Base-by-base conservation (phyloP, 345 rosid genomes). In the Schrenkiella parvula region DNA sequence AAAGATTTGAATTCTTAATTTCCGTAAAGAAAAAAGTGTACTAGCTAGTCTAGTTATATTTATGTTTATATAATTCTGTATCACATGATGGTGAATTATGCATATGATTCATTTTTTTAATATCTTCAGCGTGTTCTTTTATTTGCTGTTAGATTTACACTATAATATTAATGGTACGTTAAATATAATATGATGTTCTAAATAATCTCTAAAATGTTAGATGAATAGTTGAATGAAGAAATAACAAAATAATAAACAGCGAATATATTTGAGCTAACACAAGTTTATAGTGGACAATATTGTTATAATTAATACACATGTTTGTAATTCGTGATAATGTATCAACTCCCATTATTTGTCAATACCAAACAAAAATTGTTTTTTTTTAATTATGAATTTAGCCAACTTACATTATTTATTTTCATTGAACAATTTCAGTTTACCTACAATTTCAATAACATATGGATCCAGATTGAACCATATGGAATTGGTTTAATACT, bases 41-140 rank as follows among this genome's bases (percentile, higher is more conserved):
- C 1, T 61, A 42, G 29, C 1, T 61, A 42, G 29, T 42, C 23
- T 67, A 60, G 73, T 48, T 41, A 13, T 52, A 68, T 68, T 61
- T 26, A 13, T 75, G 74, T 61, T 75, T 61, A 75, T 75, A 75
- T 75, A 44, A 68, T 67, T 52, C 19, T 23, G 17, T 39, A 7
- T 23, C 53, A 38, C 18, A 37, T 74, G 32, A n/a, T 67, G 41
- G 5, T 15, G 54, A 47, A 35, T 13, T 65, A 65, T 65, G 77
- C 51, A 35, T 62, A 53, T 53, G 55, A 53, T 52, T 61, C 32
- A 48, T 70, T 1, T 13, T 48, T 5, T 6, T n/a, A n/a, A 8
- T 35, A 12, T 57, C 8, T 22, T n/a, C 54, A 31, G 4, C 7
- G 18, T 32, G 2, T 5, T 39, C 13, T 25, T 18, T 52, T 35